phyloP scores from a whole-genome alignment of 169 alveolate species.

The Plasmodium gallinaceum region DNA sequence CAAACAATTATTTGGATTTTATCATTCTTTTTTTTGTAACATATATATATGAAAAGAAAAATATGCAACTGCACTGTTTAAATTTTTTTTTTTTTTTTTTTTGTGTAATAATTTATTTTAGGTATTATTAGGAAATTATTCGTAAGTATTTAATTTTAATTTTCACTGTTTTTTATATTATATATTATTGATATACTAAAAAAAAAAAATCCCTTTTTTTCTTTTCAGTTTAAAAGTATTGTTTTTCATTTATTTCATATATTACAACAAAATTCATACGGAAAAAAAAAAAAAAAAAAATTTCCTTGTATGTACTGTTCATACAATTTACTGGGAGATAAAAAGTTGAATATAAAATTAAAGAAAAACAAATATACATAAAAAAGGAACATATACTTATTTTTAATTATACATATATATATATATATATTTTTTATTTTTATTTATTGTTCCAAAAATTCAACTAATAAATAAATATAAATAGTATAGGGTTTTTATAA shows the following conservation, averaged over 20 bases:
- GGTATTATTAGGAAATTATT: background rate
- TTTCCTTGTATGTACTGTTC: constrained; percentile 31
- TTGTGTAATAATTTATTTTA: background rate
- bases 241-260: constrained; percentile 6
- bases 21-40: too few species aligned
- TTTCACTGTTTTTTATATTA: too few species aligned
- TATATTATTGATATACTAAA: background rate
- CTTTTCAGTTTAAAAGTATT: constrained; percentile 18
- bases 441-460: background rate
- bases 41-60: background rate
- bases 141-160: too few species aligned
- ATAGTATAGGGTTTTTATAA: background rate
- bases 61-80: background rate
- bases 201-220: background rate
- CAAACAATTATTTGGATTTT: too few species aligned
- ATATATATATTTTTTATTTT: background rate
- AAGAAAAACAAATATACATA: background rate
- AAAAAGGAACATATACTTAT: background rate
- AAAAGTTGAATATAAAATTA: constrained; percentile 6
- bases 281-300: constrained; percentile 16
- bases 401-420: constrained; percentile 3
- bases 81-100: too few species aligned
- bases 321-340: constrained; percentile 21
- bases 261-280: background rate
- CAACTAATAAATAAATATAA: background rate